Evolutionary conservation across 352 stramenopile species (phyloP), one percentile per base, ranked within the genome.

Genomic region (Phytopythium mirpurense): DNA sequence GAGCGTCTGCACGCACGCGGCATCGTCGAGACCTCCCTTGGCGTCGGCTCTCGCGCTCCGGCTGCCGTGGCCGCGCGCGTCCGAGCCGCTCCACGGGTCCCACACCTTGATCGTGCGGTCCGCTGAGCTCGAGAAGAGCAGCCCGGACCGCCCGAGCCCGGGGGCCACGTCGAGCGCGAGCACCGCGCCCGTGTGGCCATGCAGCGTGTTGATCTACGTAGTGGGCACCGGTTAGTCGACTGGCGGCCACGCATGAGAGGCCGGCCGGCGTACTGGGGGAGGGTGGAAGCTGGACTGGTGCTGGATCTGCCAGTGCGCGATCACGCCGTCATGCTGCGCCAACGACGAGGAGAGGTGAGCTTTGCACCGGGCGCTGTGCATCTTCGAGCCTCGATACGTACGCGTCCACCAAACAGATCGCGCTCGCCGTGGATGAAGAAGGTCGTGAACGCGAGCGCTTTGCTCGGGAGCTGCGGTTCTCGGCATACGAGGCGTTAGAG

Each of bases 31-130:
- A 15, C 8, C 24, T 0, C 8, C 26, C 10, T 1, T 37, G 18
- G 23, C 40, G 54, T 10, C 26, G 29, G 44, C 14, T 40, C 49
- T 67, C 36, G 34, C 56, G 46, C 45, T 50, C 52, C 44, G 59
- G 16, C 47, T 57, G 18, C 57, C 59, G 36, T 74, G 68, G n/a
- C 81, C 38, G 21, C 69, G 61, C 0, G 70, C 65, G 27, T 86
- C 70, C 3, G 62, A 58, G 18, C 54, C 60, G 24, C 72, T 56
- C 75, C 73, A 87, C 12, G 76, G 75, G 46, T 91, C 81, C 81
- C 81, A 91, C 8, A 89, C 59, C 41, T 80, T 85, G 44, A 92
- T 87, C 0, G 68, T 76, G 27, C 82, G 74, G 57, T 92, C 82
- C 0, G 71, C 67, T 16, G 78, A 85, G 18, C 79, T 75, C 8